phyloP scores from a whole-genome alignment of 768 basidiomycete genomes.

The Tricholoma bakamatsutake region DNA sequence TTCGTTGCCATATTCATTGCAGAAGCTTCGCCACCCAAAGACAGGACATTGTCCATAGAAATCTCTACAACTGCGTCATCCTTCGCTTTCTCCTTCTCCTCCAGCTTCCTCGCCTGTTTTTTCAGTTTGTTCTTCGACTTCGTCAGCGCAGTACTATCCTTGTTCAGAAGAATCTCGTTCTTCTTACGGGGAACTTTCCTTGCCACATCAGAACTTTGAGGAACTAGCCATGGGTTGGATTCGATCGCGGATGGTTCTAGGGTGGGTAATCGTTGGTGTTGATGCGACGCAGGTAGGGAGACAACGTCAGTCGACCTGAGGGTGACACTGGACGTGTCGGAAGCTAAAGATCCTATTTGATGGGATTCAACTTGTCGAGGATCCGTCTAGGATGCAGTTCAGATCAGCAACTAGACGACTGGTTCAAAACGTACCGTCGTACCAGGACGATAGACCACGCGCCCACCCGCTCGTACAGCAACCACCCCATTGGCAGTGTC shows the following conservation, averaged over 20 bases:
- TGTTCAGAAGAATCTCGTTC: constrained; percentile 68
- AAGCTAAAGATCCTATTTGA: constrained; percentile 27
- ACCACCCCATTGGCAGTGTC: constrained; percentile 32
- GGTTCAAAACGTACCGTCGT: constrained; percentile 23
- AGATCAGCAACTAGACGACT: background rate
- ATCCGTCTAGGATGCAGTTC: constrained; percentile 12
- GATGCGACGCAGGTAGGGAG: constrained; percentile 34
- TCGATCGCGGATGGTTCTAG: constrained; percentile 15
- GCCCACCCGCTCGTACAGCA: constrained; percentile 59
- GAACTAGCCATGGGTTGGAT: constrained; percentile 80
- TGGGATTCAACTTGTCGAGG: constrained; percentile 10
- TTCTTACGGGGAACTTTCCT: constrained; percentile 55
- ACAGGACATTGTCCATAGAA: constrained; percentile 47
- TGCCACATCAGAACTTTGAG: constrained; percentile 20
- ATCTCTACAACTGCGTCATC: constrained; percentile 85
- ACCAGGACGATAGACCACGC: constrained; percentile 58
- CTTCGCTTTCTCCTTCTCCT: constrained; percentile 47
- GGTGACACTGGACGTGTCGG: constrained; percentile 65
- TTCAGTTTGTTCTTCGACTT: constrained; percentile 74
- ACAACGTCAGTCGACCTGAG: constrained; percentile 51
- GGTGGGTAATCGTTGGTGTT: constrained; percentile 7
- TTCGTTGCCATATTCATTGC: constrained; percentile 36
- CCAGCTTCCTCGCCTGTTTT: constrained; percentile 53
- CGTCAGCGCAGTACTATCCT: constrained; percentile 50
- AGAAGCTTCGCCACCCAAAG: constrained; percentile 20